Evolutionary conservation across 2,329 filamentous ascomycete species (phyloP).

Genomic region (Penicillium sp.): DNA sequence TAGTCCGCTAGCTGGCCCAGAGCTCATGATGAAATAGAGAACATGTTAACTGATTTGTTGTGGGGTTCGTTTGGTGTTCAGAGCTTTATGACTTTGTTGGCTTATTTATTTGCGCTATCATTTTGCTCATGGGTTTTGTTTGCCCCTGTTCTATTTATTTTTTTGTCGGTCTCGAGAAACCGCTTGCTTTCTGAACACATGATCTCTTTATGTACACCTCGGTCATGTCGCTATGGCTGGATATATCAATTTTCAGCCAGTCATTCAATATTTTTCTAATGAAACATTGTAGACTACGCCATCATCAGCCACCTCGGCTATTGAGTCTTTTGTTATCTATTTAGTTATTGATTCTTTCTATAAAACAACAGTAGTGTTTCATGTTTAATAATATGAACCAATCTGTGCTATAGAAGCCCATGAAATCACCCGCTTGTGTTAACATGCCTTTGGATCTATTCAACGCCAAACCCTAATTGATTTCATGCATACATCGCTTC

Average conservation of each 20-base stretch:
- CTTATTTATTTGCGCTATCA: background rate
- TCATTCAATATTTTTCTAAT: background rate
- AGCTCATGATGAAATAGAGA: constrained; percentile 31
- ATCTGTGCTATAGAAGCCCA: no score
- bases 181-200: background rate
- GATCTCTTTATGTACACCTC: constrained; percentile 3
- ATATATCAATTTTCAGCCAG: background rate
- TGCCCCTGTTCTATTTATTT: background rate
- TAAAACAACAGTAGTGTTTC: background rate
- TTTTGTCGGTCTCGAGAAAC: background rate
- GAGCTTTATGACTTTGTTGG: constrained; percentile 1
- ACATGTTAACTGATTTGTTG: background rate
- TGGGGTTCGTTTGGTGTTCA: constrained; percentile 4
- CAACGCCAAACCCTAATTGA: no score
- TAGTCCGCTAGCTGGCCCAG: constrained; percentile 15
- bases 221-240: background rate
- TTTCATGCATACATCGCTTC: no score
- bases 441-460: no score
- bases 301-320: background rate
- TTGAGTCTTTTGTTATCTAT: background rate
- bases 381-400: background rate
- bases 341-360: background rate
- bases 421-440: no score
- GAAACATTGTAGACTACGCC: background rate
- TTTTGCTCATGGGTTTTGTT: background rate